These are phyloP conservation scores for Aspergillus mulundensis DNA, from an alignment of 495 filamentous ascomycete species.

Conservation along the genomic window DNA sequence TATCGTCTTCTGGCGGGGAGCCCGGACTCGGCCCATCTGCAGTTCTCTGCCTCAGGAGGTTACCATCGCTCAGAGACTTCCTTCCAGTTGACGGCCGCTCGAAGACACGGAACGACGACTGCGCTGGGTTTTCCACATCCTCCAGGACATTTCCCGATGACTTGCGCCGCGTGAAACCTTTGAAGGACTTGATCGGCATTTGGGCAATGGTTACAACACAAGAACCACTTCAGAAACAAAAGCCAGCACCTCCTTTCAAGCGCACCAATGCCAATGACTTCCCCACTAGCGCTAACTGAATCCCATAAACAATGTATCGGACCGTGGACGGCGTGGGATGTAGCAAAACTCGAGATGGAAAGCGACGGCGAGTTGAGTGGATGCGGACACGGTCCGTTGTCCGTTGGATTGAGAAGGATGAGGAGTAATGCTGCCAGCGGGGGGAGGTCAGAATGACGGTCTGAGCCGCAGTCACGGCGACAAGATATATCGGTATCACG, in stretches of 20 bases:
- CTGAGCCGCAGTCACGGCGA: slow-evolving; percentile 14
- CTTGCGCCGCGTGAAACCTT: slow-evolving; percentile 61
- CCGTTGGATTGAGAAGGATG: slow-evolving; percentile 10
- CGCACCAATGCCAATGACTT: slow-evolving; percentile 4
- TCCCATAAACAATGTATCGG: slow-evolving; percentile 15
- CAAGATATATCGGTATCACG: slow-evolving; percentile 12
- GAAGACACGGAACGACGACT: slow-evolving; percentile 57
- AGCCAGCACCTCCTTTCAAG: slow-evolving; percentile 12
- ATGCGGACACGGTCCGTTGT: background rate
- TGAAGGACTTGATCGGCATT: slow-evolving; percentile 71
- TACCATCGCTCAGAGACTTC: slow-evolving; percentile 49
- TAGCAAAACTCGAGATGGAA: slow-evolving; percentile 6
- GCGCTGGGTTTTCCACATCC: slow-evolving; percentile 45
- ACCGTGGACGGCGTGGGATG: slow-evolving; percentile 12
- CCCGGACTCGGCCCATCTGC: slow-evolving; percentile 36
- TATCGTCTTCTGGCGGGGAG: slow-evolving; percentile 52
- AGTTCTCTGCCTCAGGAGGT: slow-evolving; percentile 36
- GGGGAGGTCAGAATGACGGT: slow-evolving; percentile 18
- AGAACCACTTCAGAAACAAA: slow-evolving; percentile 11
- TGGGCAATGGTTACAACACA: slow-evolving; percentile 13
- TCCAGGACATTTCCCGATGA: slow-evolving; percentile 63
- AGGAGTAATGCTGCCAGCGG: slow-evolving; percentile 10
- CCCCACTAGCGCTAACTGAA: slow-evolving; percentile 13
- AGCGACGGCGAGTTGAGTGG: slow-evolving; percentile 1
- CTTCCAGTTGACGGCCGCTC: slow-evolving; percentile 46